These are phyloP conservation scores for Claviceps digitariae DNA, from an alignment of 2,329 filamentous ascomycete genomes.

Conservation along the genomic window DNA sequence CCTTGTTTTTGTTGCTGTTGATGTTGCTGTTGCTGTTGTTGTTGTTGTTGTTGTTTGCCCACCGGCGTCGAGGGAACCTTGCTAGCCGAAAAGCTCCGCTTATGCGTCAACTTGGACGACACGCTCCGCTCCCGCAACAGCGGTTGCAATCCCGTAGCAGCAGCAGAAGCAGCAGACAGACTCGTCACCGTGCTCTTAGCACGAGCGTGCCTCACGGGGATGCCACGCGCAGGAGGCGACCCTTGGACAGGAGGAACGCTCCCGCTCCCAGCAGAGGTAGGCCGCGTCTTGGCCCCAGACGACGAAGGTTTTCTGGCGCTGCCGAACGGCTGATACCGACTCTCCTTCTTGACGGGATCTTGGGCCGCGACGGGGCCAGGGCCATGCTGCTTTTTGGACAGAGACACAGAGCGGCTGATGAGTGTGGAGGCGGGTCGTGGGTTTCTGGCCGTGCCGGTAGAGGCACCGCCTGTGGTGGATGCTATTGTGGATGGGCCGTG, in stretches of 20 bases:
- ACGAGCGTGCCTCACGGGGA: constrained; percentile 13
- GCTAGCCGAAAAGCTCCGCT: constrained; percentile 11
- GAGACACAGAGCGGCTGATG: constrained; percentile 12
- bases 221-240: constrained; percentile 9
- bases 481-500: constrained; percentile 10
- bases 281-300: constrained; percentile 4
- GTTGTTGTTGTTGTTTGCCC: background rate
- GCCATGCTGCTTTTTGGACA: constrained; percentile 3
- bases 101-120: background rate
- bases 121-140: constrained; percentile 11
- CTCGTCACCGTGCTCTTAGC: constrained; percentile 21
- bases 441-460: background rate
- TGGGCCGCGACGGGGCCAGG: background rate
- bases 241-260: background rate
- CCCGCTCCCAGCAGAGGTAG: constrained; percentile 14
- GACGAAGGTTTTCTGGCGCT: constrained; percentile 15
- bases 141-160: constrained; percentile 16
- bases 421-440: constrained; percentile 7
- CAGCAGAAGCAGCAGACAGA: constrained; percentile 8
- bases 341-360: constrained; percentile 11
- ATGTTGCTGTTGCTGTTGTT: background rate
- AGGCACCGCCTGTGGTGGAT: constrained; percentile 3
- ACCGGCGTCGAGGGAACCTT: constrained; percentile 7
- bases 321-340: constrained; percentile 21
- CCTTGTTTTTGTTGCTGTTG: constrained; percentile 3